Evolutionary conservation across 2,329 filamentous ascomycete genomes (phyloP).

Genomic region (Colletotrichum coccodes): DNA sequence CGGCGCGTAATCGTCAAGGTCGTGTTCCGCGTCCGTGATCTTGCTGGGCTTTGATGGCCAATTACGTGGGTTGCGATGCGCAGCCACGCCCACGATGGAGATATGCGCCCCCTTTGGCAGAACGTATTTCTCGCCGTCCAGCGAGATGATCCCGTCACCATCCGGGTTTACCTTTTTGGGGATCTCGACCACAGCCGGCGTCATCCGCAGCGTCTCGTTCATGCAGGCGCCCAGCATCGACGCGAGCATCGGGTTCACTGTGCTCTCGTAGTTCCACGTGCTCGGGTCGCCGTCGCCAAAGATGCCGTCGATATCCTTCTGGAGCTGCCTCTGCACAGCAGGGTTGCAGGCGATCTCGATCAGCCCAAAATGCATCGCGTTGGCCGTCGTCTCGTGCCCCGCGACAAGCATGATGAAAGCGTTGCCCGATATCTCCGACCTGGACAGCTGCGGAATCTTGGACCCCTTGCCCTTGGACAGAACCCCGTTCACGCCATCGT

Average conservation of each 20-base stretch:
- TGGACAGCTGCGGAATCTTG: slow-evolving; percentile 55
- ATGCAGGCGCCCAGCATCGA: slow-evolving; percentile 79
- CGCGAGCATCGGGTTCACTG: slow-evolving; percentile 72
- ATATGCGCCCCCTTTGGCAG: slow-evolving; percentile 68
- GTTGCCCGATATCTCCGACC: slow-evolving; percentile 78
- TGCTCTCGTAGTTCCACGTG: slow-evolving; percentile 77
- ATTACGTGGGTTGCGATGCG: slow-evolving; percentile 76
- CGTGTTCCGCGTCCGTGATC: slow-evolving; percentile 54
- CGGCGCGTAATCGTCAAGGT: slow-evolving; percentile 76
- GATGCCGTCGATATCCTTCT: slow-evolving; percentile 75
- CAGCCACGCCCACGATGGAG: slow-evolving; percentile 63
- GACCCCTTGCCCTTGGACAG: slow-evolving; percentile 28
- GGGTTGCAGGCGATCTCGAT: slow-evolving; percentile 75
- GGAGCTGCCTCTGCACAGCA: slow-evolving; percentile 71
- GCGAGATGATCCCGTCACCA: slow-evolving; percentile 64
- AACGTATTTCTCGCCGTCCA: slow-evolving; percentile 67
- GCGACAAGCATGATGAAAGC: slow-evolving; percentile 76
- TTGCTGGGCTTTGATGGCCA: slow-evolving; percentile 70
- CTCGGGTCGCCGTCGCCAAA: slow-evolving; percentile 66
- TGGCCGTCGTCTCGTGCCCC: slow-evolving; percentile 85
- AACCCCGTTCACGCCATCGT: slow-evolving; percentile 25
- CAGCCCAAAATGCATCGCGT: slow-evolving; percentile 77
- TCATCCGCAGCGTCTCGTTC: slow-evolving; percentile 80
- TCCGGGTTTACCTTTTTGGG: slow-evolving; percentile 70
- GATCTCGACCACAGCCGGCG: slow-evolving; percentile 77